Conservation (phyloP, 108 stramenopile genomes). For the Fragilaria crotonensis region DNA sequence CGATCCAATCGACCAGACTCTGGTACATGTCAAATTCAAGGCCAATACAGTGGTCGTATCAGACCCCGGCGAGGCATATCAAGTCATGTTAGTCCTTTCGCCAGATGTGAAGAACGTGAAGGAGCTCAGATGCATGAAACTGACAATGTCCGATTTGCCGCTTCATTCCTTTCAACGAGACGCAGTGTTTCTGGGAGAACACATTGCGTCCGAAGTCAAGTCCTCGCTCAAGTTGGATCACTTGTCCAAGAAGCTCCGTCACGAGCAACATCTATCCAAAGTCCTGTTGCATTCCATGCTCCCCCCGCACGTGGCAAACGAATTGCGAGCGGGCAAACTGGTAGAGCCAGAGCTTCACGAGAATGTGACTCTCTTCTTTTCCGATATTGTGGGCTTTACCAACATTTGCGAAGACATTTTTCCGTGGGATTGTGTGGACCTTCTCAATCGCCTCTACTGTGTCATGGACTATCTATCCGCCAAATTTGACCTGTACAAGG, state of each 20-base stretch:
- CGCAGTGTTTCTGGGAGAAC: slow-evolving; percentile 52
- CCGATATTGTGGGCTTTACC: slow-evolving; percentile 77
- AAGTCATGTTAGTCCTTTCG: slow-evolving; percentile 39
- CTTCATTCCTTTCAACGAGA: slow-evolving; percentile 55
- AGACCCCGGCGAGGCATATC: too few relatives aligned
- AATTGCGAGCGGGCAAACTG: slow-evolving; percentile 16
- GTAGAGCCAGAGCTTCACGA: slow-evolving; percentile 14
- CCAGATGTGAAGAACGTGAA: slow-evolving; percentile 51
- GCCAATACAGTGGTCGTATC: too few relatives aligned
- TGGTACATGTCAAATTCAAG: too few relatives aligned
- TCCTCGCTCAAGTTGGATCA: slow-evolving; percentile 33
- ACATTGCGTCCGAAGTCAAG: slow-evolving; percentile 48
- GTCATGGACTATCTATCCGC: slow-evolving; percentile 44
- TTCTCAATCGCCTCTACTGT: slow-evolving; percentile 62
- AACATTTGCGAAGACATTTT: slow-evolving; percentile 30
- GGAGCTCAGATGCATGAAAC: slow-evolving; percentile 37
- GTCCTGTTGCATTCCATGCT: slow-evolving; percentile 26
- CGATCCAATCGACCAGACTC: slow-evolving; percentile 21
- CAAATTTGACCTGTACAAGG: slow-evolving; percentile 58
- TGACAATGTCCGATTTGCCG: slow-evolving; percentile 53
- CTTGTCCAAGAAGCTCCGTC: slow-evolving; percentile 18
- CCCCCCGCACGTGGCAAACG: slow-evolving; percentile 17
- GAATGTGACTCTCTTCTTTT: slow-evolving; percentile 65
- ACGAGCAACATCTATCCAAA: slow-evolving; percentile 22
- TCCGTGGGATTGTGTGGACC: slow-evolving; percentile 43